Conservation (phyloP, 805 yeast genomes). For the Candida ipomoeae region DNA sequence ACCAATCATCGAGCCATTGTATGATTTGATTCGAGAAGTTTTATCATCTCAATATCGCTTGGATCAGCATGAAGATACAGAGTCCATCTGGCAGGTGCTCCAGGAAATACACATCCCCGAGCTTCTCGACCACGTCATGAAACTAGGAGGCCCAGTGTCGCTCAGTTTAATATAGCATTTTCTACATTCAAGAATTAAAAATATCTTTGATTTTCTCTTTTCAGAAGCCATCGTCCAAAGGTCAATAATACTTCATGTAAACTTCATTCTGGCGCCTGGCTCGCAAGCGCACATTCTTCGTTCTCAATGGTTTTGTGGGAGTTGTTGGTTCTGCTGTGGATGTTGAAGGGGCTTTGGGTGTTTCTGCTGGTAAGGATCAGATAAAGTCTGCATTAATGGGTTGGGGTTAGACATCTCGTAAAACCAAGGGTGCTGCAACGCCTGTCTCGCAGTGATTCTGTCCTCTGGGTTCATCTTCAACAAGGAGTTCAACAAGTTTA, state of each 20-base stretch:
- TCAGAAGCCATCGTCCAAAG: not conserved
- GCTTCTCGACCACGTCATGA: constrained; percentile 13
- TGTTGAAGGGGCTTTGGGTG: not conserved
- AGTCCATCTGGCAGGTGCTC: constrained; percentile 13
- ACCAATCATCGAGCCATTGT: constrained; percentile 2
- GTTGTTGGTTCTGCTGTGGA: constrained; percentile 4
- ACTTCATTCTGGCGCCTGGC: not conserved
- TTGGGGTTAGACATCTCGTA: constrained; percentile 56
- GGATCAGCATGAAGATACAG: constrained; percentile 1
- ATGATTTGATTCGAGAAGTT: not conserved
- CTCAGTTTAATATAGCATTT: constrained; percentile 8
- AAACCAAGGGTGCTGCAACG: constrained; percentile 74
- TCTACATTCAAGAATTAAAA: not conserved
- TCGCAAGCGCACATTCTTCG: not conserved
- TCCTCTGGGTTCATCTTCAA: constrained; percentile 61
- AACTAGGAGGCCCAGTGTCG: constrained; percentile 14
- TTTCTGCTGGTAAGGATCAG: constrained; percentile 27
- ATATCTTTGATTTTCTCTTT: not conserved
- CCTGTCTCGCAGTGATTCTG: constrained; percentile 57
- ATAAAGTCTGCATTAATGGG: constrained; percentile 30
- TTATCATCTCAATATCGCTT: constrained; percentile 4
- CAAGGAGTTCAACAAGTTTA: constrained; percentile 58
- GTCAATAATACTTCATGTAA: not conserved
- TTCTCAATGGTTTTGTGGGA: constrained; percentile 1
- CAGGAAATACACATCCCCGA: constrained; percentile 14